Evolutionary conservation across 1,284 basidiomycete genomes (phyloP).

Genomic region (Naganishia sp.): DNA sequence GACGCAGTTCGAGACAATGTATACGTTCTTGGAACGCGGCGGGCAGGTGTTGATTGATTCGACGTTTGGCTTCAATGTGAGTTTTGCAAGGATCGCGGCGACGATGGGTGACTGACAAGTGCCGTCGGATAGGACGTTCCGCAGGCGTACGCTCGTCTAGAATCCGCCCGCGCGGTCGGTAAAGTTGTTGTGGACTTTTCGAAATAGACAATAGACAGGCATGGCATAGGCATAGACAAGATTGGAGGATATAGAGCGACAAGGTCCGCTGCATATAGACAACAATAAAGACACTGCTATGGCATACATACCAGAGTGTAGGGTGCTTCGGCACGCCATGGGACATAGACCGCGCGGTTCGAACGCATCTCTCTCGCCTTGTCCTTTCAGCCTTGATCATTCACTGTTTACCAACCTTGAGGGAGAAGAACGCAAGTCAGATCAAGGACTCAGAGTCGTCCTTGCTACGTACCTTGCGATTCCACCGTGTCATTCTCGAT

Average conservation of each 20-base stretch:
- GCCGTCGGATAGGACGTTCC: conserved; percentile 50
- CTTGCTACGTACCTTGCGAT: background rate
- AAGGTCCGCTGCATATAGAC: too few species aligned
- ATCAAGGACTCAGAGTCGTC: too few species aligned
- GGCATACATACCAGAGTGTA: too few species aligned
- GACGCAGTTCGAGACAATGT: conserved; percentile 40
- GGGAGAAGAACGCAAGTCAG: too few species aligned
- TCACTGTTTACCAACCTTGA: too few species aligned
- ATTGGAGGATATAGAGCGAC: background rate
- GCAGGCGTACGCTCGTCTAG: conserved; percentile 64
- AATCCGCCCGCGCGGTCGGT: conserved; percentile 62
- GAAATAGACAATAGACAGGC: conserved; percentile 3
- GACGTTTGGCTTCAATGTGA: conserved; percentile 60
- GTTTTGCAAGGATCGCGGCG: conserved; percentile 11
- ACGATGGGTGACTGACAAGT: background rate
- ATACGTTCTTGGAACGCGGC: conserved; percentile 51
- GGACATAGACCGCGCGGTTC: too few species aligned
- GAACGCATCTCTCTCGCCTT: too few species aligned
- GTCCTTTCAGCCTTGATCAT: too few species aligned
- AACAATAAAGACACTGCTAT: too few species aligned
- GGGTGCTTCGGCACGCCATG: too few species aligned
- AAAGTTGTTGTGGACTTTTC: conserved; percentile 59
- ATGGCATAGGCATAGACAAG: background rate
- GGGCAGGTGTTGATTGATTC: conserved; percentile 65
- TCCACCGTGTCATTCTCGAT: background rate